Evolutionary conservation across 352 stramenopile genomes (phyloP), one percentile per base, ranked within the genome.

Genomic region (Globisporangium echinulatum): DNA sequence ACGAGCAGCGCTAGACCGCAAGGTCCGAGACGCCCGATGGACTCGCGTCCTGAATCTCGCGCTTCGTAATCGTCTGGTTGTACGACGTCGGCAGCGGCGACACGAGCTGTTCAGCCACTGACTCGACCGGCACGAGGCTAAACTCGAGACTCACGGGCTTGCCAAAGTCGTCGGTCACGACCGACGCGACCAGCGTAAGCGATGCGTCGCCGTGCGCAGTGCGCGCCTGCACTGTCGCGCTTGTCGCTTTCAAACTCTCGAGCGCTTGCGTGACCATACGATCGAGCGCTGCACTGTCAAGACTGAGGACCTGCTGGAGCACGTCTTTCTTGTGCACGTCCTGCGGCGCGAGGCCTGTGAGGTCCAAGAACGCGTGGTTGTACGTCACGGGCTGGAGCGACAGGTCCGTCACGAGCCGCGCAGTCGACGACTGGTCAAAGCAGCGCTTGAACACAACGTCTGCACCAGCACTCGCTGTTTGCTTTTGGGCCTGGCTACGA

Each of bases 351-450:
- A 77, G 63, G 0, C 72, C 74, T 11, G 79, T 73, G 56, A 83
- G 72, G 3, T 62, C 51, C 3, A 81, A 47, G 59, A 91, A 91
- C 15, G 79, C 72, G 42, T 62, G 58, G 71, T 91, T 91, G 25
- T 70, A 78, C 0, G 77, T 69, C 48, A 88, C 50, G 11, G 82
- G 58, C 61, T 81, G 68, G 60, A 91, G 69, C 37, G 72, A 64
- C 5, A 82, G 46, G 49, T 82, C 75, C 1, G 85, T 63, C 7
- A 91, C 61, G 8, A 91, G 47, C 3, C 74, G 74, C 1, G 81
- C 68, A 9, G 81, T 91, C 14, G 73, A 78, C 19, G 75, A 85
- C 65, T 85, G 73, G 51, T 85, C 64, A 49, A 91, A 91, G 70
- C 75, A 80, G n/a, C 71, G 68, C 62, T 88, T 85, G 63, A 74